Evolutionary conservation across 129 eudicot species (phyloP).

Genomic region (Arctium lappa): DNA sequence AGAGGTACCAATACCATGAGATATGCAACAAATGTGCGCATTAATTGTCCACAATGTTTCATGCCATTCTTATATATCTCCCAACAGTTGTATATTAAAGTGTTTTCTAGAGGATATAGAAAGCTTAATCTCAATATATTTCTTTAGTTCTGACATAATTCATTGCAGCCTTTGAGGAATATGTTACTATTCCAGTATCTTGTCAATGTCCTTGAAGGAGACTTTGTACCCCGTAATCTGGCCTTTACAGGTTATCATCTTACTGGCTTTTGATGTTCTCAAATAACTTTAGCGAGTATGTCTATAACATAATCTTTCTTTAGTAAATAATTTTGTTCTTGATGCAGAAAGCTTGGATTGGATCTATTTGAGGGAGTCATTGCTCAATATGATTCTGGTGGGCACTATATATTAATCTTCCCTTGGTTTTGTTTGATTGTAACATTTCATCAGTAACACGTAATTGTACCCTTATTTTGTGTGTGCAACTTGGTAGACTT

Average conservation of each 20-base stretch:
- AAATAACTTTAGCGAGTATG: not conserved
- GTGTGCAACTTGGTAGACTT: constrained; percentile 1
- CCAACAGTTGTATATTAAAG: not conserved
- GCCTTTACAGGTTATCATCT: constrained; percentile 45
- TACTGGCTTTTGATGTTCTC: not conserved
- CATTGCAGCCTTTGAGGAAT: constrained; percentile 62
- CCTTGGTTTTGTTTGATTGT: too few species aligned
- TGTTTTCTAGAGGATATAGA: not conserved
- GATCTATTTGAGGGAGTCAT: constrained; percentile 69
- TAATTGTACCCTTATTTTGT: constrained; percentile 5
- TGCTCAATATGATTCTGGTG: constrained; percentile 74
- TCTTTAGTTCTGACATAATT: constrained; percentile 3
- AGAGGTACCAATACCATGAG: not conserved
- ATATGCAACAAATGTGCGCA: constrained; percentile 12
- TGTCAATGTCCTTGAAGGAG: constrained; percentile 63
- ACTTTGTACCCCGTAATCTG: constrained; percentile 57
- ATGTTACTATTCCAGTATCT: constrained; percentile 84
- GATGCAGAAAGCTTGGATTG: constrained; percentile 69
- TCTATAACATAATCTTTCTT: not conserved
- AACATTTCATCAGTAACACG: too few species aligned
- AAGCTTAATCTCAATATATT: not conserved
- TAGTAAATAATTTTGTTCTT: not conserved
- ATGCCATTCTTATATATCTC: not conserved
- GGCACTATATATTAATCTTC: too few species aligned
- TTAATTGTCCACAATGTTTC: not conserved